Evolutionary conservation across 2,329 filamentous ascomycete genomes (phyloP), one percentile per base, ranked within the genome.

Genomic region (Gremmenia infestans): DNA sequence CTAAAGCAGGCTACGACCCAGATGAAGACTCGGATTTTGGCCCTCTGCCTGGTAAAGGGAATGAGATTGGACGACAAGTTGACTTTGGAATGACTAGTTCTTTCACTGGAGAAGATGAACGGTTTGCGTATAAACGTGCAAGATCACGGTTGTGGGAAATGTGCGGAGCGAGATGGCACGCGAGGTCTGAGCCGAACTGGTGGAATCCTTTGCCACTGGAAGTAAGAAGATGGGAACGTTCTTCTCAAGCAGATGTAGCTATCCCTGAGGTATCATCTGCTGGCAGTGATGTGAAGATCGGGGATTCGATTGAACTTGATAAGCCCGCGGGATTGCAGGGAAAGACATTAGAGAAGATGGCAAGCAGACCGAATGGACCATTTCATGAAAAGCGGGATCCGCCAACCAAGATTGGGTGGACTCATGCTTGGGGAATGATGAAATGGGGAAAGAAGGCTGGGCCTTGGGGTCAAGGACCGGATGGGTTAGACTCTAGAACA

Each of bases 71-170:
- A 43, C 63, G 69, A 12, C 56, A 58, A 40, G 65, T 70, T 1
- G 81, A 93, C 66, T 94, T 93, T 66, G 81, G 77, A 50, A 83
- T 86, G 60, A 80, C 85, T 0, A 75, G 78, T 11, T 83, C 81
- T 0, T 88, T 93, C 65, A 92, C 87, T 0, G 89, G 89, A 12
- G 87, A 92, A 68, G 89, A 93, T 69, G 89, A 93, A 70, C 78
- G 83, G 12, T 94, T 94, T 68, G 89, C 89, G 0, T 92, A 91
- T 64, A 89, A 89, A 71, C 78, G 89, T 23, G 89, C 89, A 2
- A 78, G 83, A 45, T 89, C 86, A 61, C 76, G 89, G n/a, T 73
- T 94, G 3, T 94, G 88, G 89, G 88, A 94, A 72, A 83, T 94
- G 68, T 93, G 88, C 70, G 83, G 87, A 17, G 77, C 76, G 39